Evolutionary conservation across 2,329 filamentous ascomycete genomes (phyloP).

Genomic region (Zymoseptoria tritici): DNA sequence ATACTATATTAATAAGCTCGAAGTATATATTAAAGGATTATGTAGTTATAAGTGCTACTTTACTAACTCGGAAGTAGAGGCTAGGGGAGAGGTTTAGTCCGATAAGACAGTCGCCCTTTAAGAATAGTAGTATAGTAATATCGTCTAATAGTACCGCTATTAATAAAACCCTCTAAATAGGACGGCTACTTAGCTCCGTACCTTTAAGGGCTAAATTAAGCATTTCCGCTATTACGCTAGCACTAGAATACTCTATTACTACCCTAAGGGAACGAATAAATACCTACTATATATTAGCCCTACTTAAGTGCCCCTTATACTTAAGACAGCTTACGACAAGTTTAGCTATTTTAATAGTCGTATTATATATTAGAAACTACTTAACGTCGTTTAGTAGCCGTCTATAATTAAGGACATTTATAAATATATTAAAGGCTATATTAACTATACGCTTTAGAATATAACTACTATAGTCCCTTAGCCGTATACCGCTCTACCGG

Average conservation of each 20-base stretch:
- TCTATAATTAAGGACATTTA: conserved; percentile 1
- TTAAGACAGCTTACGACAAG: neutral
- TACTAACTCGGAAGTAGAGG: neutral
- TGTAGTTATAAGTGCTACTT: no score
- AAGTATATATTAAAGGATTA: no score
- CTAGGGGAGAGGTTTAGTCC: neutral
- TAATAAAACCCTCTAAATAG: neutral
- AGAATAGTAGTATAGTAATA: neutral
- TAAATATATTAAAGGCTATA: neutral
- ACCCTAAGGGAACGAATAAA: neutral
- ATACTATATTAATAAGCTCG: neutral
- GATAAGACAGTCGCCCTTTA: neutral
- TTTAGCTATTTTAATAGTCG: neutral
- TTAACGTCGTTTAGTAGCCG: neutral
- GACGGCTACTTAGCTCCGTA: neutral
- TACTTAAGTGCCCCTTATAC: neutral
- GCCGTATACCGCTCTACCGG: neutral
- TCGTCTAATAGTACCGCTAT: neutral
- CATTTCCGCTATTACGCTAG: neutral
- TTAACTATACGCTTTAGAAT: neutral
- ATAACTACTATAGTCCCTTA: neutral
- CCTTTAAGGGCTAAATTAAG: neutral
- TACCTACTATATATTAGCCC: neutral
- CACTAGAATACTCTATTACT: neutral
- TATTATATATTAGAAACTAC: neutral